Evolutionary conservation across 1,284 basidiomycete genomes (phyloP), one percentile per base, ranked within the genome.

Genomic region (Fomitopsis schrenkii): DNA sequence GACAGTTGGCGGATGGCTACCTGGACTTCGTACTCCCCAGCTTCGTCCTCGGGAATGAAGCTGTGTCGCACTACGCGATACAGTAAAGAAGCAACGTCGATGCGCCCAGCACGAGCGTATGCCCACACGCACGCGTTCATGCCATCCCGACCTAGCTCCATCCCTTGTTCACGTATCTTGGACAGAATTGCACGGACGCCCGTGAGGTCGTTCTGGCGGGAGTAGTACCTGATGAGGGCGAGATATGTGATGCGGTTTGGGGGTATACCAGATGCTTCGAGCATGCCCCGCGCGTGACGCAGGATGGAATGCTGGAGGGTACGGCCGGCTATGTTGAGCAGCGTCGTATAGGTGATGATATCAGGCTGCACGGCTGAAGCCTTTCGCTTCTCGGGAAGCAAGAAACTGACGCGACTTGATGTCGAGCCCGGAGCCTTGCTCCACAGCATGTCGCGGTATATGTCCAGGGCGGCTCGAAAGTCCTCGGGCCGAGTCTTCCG

Each of bases 61-160:
- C 84, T 83, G 63, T 83, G 78, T 45, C 84, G 80, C 9, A 94
- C 76, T 22, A 87, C 70, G 50, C 81, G 80, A 68, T 93, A 95
- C 35, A 92, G 80, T 60, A 79, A 77, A 55, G 75, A 70, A 3
- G 85, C 85, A 35, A 88, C 68, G 58, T 89, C 84, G 58, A 87
- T 71, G 19, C 80, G 79, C 2, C 78, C 76, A 50, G 79, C 79
- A 33, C 77, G 76, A 9, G 81, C 83, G 70, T 83, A 91, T 0
- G 86, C 85, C 83, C 84, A 87, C 17, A 93, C 74, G 64, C 84
- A 84, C 14, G 85, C 80, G 64, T 89, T 91, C 65, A 88, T 66
- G 2, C 86, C 87, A 59, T 87, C 87, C 15, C 88, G 67, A 12
- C 84, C 83, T 22, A 91, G 69, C n/a, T 81, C 76, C 56, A 83